A percentile compares a stretch with the other conserved stretches of the same genome.
These are phyloP conservation scores for Phytophthora cajani DNA, from an alignment of 352 stramenopile genomes.

Conservation along the genomic window DNA sequence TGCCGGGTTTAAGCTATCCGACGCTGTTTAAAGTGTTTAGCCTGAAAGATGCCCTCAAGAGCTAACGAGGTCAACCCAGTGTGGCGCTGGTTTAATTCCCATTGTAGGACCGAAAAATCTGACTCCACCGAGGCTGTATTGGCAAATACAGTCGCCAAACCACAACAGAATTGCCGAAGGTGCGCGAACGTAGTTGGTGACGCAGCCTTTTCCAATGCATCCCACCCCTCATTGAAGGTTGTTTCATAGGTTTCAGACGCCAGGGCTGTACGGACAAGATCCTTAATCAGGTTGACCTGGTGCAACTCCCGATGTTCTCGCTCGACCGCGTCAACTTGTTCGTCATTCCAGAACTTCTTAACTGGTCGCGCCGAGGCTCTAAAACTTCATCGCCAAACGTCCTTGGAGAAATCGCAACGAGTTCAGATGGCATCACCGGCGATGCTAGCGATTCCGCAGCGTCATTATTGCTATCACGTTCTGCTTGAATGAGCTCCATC, in stretches of 20 bases:
- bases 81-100: slow-evolving; percentile 6
- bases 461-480: slow-evolving; percentile 8
- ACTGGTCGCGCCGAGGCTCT: neutral
- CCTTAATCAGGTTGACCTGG: slow-evolving; percentile 2
- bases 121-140: slow-evolving; percentile 7
- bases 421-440: slow-evolving; percentile 3
- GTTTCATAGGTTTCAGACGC: slow-evolving; percentile 4
- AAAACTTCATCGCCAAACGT: neutral
- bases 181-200: neutral
- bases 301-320: slow-evolving; percentile 2
- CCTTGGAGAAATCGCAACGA: neutral
- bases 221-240: slow-evolving; percentile 3
- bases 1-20: too few species aligned
- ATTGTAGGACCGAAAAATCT: slow-evolving; percentile 8
- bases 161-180: slow-evolving; percentile 11
- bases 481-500: slow-evolving; percentile 7
- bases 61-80: slow-evolving; percentile 1
- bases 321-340: slow-evolving; percentile 5
- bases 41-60: slow-evolving; percentile 8
- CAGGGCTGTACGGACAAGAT: neutral
- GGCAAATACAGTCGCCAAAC: slow-evolving; percentile 8
- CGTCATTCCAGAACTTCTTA: slow-evolving; percentile 2
- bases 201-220: neutral
- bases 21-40: slow-evolving; percentile 15
- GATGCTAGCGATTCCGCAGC: neutral